phyloP scores from a whole-genome alignment of 331 rosid genomes.

The Malus hybrid region DNA sequence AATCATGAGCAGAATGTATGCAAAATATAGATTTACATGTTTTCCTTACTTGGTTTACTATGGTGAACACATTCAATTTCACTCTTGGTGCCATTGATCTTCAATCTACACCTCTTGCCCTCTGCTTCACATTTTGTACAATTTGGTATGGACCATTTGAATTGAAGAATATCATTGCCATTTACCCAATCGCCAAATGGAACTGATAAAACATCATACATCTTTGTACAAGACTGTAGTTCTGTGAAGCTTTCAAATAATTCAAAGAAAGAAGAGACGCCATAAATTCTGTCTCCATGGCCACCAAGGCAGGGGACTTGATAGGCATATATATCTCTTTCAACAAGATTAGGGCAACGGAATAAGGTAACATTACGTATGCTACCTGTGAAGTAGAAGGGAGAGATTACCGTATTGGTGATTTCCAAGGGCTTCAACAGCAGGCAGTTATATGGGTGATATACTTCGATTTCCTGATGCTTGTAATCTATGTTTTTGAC shows the following conservation, averaged over 20 bases:
- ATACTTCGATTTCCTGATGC: background rate
- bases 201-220: background rate
- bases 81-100: background rate
- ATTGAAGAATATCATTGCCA: too few species aligned
- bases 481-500: constrained; percentile 1
- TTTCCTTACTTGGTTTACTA: background rate
- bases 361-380: background rate
- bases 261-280: accelerated
- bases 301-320: constrained; percentile 1
- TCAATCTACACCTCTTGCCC: background rate
- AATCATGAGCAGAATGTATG: too few species aligned
- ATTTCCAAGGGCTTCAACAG: background rate
- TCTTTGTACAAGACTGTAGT: constrained; percentile 3
- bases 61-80: background rate
- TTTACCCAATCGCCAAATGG: background rate
- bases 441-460: background rate
- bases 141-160: too few species aligned
- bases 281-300: background rate
- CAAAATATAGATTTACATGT: too few species aligned
- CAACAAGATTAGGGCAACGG: background rate
- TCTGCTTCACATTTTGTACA: too few species aligned
- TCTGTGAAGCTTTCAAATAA: accelerated
- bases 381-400: background rate
- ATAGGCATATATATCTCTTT: background rate
- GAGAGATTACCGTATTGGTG: background rate